A percentile compares a stretch with the other conserved stretches of the same genome.
Conservation (phyloP, 169 alveolate genomes). For the Theileria equi region DNA sequence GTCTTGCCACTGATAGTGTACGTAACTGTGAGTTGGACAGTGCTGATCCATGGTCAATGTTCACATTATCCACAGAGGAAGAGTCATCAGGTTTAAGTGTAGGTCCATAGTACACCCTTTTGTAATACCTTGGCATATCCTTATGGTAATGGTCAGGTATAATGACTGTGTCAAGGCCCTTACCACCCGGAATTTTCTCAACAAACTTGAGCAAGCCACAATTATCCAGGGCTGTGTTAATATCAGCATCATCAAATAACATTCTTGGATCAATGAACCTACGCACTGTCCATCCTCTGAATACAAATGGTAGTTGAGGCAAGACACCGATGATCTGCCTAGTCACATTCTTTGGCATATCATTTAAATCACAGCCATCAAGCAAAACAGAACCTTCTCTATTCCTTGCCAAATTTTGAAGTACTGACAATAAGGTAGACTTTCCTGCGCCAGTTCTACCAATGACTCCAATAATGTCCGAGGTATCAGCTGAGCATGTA, state of each 20-base stretch:
- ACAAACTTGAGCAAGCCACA: slow-evolving; percentile 43
- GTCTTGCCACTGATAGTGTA: background rate
- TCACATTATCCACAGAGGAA: background rate
- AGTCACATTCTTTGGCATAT: slow-evolving; percentile 4
- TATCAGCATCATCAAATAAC: slow-evolving; percentile 37
- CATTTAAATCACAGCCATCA: slow-evolving; percentile 53
- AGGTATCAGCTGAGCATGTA: slow-evolving; percentile 16
- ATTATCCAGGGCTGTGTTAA: slow-evolving; percentile 28
- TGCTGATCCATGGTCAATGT: background rate
- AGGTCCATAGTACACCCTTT: background rate
- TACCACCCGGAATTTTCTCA: background rate
- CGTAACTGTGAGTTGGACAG: background rate
- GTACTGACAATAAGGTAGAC: slow-evolving; percentile 39
- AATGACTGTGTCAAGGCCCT: slow-evolving; percentile 34
- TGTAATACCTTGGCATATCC: background rate
- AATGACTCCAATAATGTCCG: slow-evolving; percentile 48
- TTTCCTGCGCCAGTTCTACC: slow-evolving; percentile 67
- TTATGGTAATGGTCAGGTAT: background rate
- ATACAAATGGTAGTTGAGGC: slow-evolving; percentile 42
- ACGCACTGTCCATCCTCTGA: slow-evolving; percentile 60
- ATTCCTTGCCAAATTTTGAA: slow-evolving; percentile 20
- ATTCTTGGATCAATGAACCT: slow-evolving; percentile 54
- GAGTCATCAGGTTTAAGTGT: background rate
- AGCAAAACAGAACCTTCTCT: slow-evolving; percentile 50
- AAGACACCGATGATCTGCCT: slow-evolving; percentile 47